These are phyloP conservation scores for Pseudonitzschia pungens DNA, from an alignment of 108 stramenopile genomes.

Conservation along the genomic window DNA sequence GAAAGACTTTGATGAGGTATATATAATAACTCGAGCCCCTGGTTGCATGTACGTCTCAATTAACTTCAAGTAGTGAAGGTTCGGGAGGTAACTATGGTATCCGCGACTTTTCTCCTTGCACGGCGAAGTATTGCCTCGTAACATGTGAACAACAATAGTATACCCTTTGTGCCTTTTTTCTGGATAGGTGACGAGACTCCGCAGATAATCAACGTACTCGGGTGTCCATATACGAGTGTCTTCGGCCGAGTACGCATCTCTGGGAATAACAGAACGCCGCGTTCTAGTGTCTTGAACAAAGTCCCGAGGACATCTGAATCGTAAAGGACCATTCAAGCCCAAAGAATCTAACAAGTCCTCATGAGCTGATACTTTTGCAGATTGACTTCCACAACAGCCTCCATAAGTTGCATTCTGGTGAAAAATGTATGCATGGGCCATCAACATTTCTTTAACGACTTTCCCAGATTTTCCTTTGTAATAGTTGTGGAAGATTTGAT, in stretches of 20 bases:
- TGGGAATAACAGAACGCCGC: slow-evolving; percentile 15
- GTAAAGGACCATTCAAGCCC: slow-evolving; percentile 24
- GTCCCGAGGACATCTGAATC: slow-evolving; percentile 27
- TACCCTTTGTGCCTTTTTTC: slow-evolving; percentile 11
- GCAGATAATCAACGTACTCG: slow-evolving; percentile 31
- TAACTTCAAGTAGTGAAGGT: slow-evolving; percentile 27
- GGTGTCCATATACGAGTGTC: slow-evolving; percentile 36
- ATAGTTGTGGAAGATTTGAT: slow-evolving; percentile 9
- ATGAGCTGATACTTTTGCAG: slow-evolving; percentile 8
- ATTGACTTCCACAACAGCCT: slow-evolving; percentile 22
- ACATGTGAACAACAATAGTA: slow-evolving; percentile 36
- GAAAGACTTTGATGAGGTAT: slow-evolving; percentile 31
- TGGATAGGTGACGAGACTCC: slow-evolving; percentile 22
- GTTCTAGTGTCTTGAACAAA: background rate
- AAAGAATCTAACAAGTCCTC: slow-evolving; percentile 30
- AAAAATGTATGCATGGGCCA: slow-evolving; percentile 37
- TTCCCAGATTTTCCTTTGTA: slow-evolving; percentile 21
- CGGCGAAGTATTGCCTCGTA: slow-evolving; percentile 31
- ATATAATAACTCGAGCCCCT: slow-evolving; percentile 28
- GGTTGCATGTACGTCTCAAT: slow-evolving; percentile 36
- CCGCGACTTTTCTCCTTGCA: slow-evolving; percentile 27
- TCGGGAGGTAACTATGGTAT: slow-evolving; percentile 33
- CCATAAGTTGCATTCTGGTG: slow-evolving; percentile 30
- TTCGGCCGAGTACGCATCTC: slow-evolving; percentile 1
- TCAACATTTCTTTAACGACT: slow-evolving; percentile 35